These are phyloP conservation scores for Psidium guajava DNA, from an alignment of 345 rosid genomes.

Conservation along the genomic window DNA sequence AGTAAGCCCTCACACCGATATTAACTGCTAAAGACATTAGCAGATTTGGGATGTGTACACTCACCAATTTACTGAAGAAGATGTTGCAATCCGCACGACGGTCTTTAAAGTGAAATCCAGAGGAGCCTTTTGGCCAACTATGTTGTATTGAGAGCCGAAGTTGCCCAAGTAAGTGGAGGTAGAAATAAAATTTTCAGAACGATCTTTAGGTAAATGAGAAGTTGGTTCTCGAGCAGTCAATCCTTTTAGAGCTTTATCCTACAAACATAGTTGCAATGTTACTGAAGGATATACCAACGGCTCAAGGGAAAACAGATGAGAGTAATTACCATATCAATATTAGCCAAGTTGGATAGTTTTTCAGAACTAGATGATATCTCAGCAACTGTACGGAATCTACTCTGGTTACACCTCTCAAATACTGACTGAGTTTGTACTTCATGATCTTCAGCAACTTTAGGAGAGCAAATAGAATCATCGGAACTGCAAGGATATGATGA, in stretches of 20 bases:
- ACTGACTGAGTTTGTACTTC: constrained; percentile 23
- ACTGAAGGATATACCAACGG: neutral
- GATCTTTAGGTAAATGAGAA: constrained; percentile 18
- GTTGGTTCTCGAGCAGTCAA: constrained; percentile 38
- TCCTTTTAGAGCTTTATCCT: constrained; percentile 91
- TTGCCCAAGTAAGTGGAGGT: constrained; percentile 15
- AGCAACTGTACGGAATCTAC: constrained; percentile 65
- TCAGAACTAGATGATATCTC: constrained; percentile 67
- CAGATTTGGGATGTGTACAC: constrained; percentile 1
- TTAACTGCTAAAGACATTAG: neutral
- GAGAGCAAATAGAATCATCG: constrained; percentile 23
- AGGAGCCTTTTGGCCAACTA: constrained; percentile 58
- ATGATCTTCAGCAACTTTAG: constrained; percentile 27
- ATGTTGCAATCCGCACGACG: constrained; percentile 40
- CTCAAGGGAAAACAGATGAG: neutral
- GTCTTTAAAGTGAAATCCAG: constrained; percentile 88
- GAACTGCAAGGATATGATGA: constrained; percentile 23
- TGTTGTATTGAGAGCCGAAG: constrained; percentile 37
- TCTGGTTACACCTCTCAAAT: constrained; percentile 44
- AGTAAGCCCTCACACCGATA: neutral
- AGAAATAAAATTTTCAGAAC: constrained; percentile 28
- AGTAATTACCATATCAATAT: constrained; percentile 71
- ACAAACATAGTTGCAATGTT: constrained; percentile 6
- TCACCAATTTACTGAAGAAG: constrained; percentile 65
- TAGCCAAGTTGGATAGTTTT: constrained; percentile 26